Percentiles rank a stretch among this genome's conserved stretches.
Conservation (phyloP, 2,329 filamentous ascomycete species). For the Pseudogymnoascus sp. region DNA sequence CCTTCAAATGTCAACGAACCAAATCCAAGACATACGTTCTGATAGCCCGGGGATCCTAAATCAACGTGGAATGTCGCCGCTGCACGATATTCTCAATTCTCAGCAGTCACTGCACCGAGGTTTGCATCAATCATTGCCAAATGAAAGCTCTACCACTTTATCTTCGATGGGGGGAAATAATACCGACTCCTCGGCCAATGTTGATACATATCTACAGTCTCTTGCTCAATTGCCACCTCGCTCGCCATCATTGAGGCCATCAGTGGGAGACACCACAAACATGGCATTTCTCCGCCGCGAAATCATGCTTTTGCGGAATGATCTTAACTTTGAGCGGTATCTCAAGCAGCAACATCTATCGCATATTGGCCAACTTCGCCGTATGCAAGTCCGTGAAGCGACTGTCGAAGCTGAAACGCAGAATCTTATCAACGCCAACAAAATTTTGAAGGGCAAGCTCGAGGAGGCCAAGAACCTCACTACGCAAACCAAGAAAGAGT, state of each 20-base stretch:
- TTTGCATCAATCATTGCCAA: slow-evolving; percentile 46
- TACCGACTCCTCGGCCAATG: slow-evolving; percentile 19
- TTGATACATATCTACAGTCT: slow-evolving; percentile 25
- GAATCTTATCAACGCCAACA: slow-evolving; percentile 69
- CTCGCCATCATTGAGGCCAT: slow-evolving; percentile 25
- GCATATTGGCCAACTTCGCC: slow-evolving; percentile 70
- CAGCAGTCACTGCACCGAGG: slow-evolving; percentile 51
- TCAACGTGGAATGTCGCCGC: slow-evolving; percentile 27
- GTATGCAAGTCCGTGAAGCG: slow-evolving; percentile 66
- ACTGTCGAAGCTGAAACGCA: slow-evolving; percentile 76
- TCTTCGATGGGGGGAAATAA: slow-evolving; percentile 20
- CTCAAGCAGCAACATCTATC: slow-evolving; percentile 76
- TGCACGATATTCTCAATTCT: slow-evolving; percentile 53
- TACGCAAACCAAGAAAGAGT: slow-evolving; percentile 62
- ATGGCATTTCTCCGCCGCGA: slow-evolving; percentile 59
- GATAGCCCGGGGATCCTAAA: not conserved
- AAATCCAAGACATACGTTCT: not conserved
- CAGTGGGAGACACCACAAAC: slow-evolving; percentile 32
- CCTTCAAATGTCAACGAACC: not conserved
- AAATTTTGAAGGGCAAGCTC: slow-evolving; percentile 62
- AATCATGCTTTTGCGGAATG: slow-evolving; percentile 68
- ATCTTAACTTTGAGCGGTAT: slow-evolving; percentile 75
- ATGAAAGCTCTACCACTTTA: slow-evolving; percentile 46
- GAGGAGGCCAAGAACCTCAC: slow-evolving; percentile 66
- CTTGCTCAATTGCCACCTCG: slow-evolving; percentile 20